Evolutionary conservation across 495 filamentous ascomycete genomes (phyloP), one percentile per base, ranked within the genome.

Genomic region (Penicillium lividum): DNA sequence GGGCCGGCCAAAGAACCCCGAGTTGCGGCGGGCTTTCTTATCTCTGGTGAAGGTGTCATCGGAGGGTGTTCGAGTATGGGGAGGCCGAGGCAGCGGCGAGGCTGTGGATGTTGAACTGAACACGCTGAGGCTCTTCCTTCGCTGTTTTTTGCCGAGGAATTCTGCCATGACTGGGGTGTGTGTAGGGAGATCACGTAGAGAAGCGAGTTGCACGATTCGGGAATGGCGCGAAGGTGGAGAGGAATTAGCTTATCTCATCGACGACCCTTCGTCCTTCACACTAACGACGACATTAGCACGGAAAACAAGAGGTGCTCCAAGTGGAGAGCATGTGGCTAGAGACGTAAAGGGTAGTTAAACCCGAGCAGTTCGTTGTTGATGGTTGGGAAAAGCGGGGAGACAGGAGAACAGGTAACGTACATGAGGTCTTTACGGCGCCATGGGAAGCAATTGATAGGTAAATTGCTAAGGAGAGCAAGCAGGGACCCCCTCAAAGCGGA

Each of bases 111-210:
- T 65, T 22, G 73, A 64, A 49, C 70, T 71, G 64, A 77, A 75
- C 51, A 77, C 60, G 56, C 74, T 72, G 47, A 78, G 63, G 56
- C 74, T 78, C 64, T 80, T 80, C 65, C 77, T 73, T 64, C 77
- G 69, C 62, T 77, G 69, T 59, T 72, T 76, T 63, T 70, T 74
- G 52, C 56, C 66, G 53, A 65, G 56, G 57, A 59, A 59, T 46
- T 77, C 74, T 53, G 75, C 72, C 77, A 80, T 80, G 62, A 67
- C 65, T 45, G 22, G 42, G 8, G 7, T 13, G 38, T 34, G 11
- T 36, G n/a, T 38, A 46, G 16, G 18, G 31, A 27, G 44, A n/a
- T 40, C 36, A 40, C 36, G 36, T 8, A 3, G 22, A 50, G 33
- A 58, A 52, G 52, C 25, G 44, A 52, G 34, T 38, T 33, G 58